Evolutionary conservation across 2,329 filamentous ascomycete genomes (phyloP).

Genomic region (Cryphonectria radicalis): DNA sequence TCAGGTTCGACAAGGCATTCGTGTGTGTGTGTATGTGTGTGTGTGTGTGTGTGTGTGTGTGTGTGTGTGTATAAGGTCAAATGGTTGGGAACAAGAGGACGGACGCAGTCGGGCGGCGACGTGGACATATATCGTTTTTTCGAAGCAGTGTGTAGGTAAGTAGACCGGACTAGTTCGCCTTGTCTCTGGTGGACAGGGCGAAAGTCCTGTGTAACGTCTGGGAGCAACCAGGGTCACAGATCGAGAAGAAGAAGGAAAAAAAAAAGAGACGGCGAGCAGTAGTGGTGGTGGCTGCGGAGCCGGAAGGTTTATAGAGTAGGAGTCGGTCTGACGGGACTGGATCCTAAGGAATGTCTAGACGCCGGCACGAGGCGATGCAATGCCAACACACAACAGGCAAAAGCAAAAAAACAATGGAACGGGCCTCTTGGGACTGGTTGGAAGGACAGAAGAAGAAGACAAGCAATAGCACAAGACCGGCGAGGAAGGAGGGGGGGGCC

Average conservation of each 20-base stretch:
- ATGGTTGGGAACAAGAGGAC: neutral
- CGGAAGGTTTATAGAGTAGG: constrained; percentile 26
- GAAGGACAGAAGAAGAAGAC: constrained; percentile 3
- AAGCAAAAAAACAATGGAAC: constrained; percentile 25
- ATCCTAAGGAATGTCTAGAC: constrained; percentile 25
- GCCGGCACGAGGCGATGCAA: constrained; percentile 30
- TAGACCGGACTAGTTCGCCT: constrained; percentile 24
- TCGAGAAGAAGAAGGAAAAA: neutral
- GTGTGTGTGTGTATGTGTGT: constrained; percentile 2
- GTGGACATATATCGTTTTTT: constrained; percentile 29
- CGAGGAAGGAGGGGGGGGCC: neutral
- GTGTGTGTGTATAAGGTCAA: constrained; percentile 6
- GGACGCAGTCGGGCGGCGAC: constrained; percentile 15
- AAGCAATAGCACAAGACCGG: neutral
- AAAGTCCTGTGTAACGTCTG: constrained; percentile 27
- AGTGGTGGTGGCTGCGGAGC: constrained; percentile 28
- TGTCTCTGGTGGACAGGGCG: constrained; percentile 27
- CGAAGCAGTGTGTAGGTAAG: constrained; percentile 14
- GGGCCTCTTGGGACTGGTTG: constrained; percentile 20
- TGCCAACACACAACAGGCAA: constrained; percentile 29
- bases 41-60: constrained; percentile 13
- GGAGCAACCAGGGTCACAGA: constrained; percentile 25
- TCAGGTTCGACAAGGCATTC: constrained; percentile 21
- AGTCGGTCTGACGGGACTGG: constrained; percentile 18
- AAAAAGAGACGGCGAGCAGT: constrained; percentile 8